Evolutionary conservation across 768 basidiomycete genomes (phyloP), one percentile per base, ranked within the genome.

Genomic region (Mycena olivaceomarginata): DNA sequence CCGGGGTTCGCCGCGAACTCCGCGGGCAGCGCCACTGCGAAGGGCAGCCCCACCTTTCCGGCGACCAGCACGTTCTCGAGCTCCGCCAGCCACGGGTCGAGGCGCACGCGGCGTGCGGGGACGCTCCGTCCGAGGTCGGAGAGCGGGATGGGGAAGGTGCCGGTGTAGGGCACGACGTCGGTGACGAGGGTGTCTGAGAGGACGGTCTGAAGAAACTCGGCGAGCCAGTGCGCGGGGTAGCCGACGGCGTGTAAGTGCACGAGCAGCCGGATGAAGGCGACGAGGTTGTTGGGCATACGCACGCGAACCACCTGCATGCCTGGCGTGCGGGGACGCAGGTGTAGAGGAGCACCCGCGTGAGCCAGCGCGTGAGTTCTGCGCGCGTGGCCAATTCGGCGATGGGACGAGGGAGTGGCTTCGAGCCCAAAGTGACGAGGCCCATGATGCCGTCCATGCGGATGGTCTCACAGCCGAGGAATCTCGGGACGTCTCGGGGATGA

Each of bases 141-240:
- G 75, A 74, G 79, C 65, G 82, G 83, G 72, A 83, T 81, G 18
- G 86, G 87, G 45, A 81, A 77, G 5, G 51, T 56, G 10, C 70
- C 81, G 18, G 78, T 70, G 79, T 85, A 86, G 8, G 83, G 81
- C 22, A 73, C 70, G 68, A 79, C 79, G 72, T 85, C 82, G 53
- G 82, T 83, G 41, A 77, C 60, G 56, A 85, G 74, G 39, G 56
- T 79, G 48, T 84, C 81, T 46, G 80, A 76, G 11, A 86, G 75
- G 16, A 85, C 67, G 16, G 75, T 78, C 67, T 82, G 78, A n/a
- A 84, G 63, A 78, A 82, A 85, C 13, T 86, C 85, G 62, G 82
- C 79, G 46, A 88, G 83, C 87, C 86, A 87, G 74, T 86, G 87
- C 12, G 74, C 79, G 3, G 87, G 87, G 76, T 85, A 87, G 6